These are phyloP conservation scores for Sclerotinia trifoliorum DNA, from an alignment of 2,329 filamentous ascomycete genomes.

Conservation along the genomic window DNA sequence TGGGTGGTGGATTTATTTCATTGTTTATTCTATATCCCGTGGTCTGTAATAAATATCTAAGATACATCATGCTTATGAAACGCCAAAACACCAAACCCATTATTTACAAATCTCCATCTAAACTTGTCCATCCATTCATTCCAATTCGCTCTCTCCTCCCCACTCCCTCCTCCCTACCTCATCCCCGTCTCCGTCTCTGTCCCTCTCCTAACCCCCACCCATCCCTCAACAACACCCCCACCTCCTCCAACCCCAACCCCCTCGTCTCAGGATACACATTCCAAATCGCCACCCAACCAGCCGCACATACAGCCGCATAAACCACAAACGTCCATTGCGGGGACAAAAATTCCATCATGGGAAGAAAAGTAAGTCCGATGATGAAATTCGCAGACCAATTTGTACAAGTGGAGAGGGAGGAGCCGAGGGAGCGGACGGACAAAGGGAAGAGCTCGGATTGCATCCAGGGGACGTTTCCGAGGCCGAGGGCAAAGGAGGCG, in stretches of 20 bases:
- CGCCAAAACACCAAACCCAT: not conserved
- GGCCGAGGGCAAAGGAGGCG: slow-evolving; percentile 77
- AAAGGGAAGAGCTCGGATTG: slow-evolving; percentile 89
- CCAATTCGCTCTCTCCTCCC: not conserved
- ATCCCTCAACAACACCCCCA: slow-evolving; percentile 65
- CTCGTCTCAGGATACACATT: slow-evolving; percentile 83
- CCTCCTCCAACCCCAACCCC: slow-evolving; percentile 78
- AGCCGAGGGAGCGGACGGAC: slow-evolving; percentile 69
- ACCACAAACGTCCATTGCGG: slow-evolving; percentile 75
- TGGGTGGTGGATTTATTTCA: not conserved
- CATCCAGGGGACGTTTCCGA: slow-evolving; percentile 95
- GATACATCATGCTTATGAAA: not conserved
- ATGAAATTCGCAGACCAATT: slow-evolving; percentile 89
- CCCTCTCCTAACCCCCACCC: slow-evolving; percentile 65
- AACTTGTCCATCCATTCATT: not conserved
- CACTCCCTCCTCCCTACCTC: too few species aligned
- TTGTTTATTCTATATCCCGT: not conserved
- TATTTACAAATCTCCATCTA: not conserved
- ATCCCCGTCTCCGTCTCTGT: slow-evolving; percentile 26
- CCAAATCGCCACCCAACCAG: slow-evolving; percentile 68
- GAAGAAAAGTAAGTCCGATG: slow-evolving; percentile 82
- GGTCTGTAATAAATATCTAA: not conserved
- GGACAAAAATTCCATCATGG: slow-evolving; percentile 75
- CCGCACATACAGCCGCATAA: slow-evolving; percentile 71
- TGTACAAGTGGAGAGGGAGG: slow-evolving; percentile 72